These are phyloP conservation scores for Helotiales sp. DNA, from an alignment of 2,329 filamentous ascomycete species.

Conservation along the genomic window DNA sequence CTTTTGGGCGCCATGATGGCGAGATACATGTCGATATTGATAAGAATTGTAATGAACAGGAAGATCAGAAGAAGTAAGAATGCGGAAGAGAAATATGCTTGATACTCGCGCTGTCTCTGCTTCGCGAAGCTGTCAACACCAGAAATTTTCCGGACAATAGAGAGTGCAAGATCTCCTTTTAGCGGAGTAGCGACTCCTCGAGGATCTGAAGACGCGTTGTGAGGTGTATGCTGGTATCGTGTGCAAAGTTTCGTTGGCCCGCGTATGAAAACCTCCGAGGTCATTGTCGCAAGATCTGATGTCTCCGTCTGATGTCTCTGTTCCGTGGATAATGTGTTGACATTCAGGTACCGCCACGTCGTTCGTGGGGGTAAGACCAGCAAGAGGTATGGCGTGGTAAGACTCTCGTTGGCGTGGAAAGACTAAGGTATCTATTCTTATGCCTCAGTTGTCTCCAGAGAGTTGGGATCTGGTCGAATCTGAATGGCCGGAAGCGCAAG, in stretches of 20 bases:
- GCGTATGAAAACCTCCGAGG: neutral
- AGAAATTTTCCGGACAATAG: too few species aligned
- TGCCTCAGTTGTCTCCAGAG: neutral
- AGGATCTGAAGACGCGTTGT: neutral
- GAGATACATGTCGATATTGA: slow-evolving; percentile 1
- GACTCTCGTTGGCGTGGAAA: neutral
- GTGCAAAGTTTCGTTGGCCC: neutral
- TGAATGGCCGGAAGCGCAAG: neutral
- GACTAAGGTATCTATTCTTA: neutral
- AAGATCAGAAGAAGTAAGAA: neutral
- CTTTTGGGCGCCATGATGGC: neutral
- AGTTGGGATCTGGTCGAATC: neutral
- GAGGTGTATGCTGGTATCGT: too few species aligned
- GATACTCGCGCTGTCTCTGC: neutral
- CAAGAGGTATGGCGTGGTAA: neutral
- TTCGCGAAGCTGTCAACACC: neutral
- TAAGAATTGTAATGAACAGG: neutral
- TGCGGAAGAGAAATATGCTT: too few species aligned
- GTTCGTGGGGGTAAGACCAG: neutral
- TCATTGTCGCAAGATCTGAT: neutral
- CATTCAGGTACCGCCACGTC: neutral
- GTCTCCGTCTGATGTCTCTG: too few species aligned
- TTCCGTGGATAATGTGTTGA: neutral
- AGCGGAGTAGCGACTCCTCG: too few species aligned
- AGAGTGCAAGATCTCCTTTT: too few species aligned